Conservation (phyloP, 768 basidiomycete genomes). For the Leccinum uliginosum region DNA sequence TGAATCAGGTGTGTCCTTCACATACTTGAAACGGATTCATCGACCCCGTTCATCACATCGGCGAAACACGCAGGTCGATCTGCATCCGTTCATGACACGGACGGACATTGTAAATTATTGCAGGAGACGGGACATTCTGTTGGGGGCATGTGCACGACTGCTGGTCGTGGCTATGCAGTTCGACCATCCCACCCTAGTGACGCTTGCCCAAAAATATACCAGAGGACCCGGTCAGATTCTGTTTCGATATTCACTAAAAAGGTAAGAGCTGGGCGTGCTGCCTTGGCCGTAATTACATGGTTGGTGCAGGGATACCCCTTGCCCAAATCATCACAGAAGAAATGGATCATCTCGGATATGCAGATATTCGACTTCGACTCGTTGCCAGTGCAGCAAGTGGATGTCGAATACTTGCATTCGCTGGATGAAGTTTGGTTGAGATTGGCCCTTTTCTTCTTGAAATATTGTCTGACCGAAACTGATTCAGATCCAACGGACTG, state of each 20-base stretch:
- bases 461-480: slow-evolving; percentile 3
- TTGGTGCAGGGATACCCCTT: slow-evolving; percentile 41
- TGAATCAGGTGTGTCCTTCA: slow-evolving; percentile 52
- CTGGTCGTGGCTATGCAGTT: slow-evolving; percentile 50
- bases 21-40: neutral
- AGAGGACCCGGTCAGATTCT: slow-evolving; percentile 59
- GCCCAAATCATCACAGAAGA: slow-evolving; percentile 55
- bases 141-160: slow-evolving; percentile 50
- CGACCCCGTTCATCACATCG: slow-evolving; percentile 3
- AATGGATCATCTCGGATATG: slow-evolving; percentile 54
- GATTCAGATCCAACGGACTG: slow-evolving; percentile 8
- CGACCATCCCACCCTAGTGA: slow-evolving; percentile 47
- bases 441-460: neutral
- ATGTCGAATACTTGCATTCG: slow-evolving; percentile 50
- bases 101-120: slow-evolving; percentile 56
- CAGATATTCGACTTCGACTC: slow-evolving; percentile 62
- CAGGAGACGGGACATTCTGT: slow-evolving; percentile 49
- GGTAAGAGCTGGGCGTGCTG: slow-evolving; percentile 32
- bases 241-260: slow-evolving; percentile 59
- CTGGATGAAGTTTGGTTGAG: slow-evolving; percentile 37
- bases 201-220: slow-evolving; percentile 48
- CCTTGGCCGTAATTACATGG: neutral
- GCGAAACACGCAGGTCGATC: slow-evolving; percentile 38
- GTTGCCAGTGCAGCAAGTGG: slow-evolving; percentile 44
- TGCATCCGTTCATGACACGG: slow-evolving; percentile 70